Evolutionary conservation across 2,329 filamentous ascomycete species (phyloP), one percentile per base, ranked within the genome.

Genomic region (Xylaria sp.): DNA sequence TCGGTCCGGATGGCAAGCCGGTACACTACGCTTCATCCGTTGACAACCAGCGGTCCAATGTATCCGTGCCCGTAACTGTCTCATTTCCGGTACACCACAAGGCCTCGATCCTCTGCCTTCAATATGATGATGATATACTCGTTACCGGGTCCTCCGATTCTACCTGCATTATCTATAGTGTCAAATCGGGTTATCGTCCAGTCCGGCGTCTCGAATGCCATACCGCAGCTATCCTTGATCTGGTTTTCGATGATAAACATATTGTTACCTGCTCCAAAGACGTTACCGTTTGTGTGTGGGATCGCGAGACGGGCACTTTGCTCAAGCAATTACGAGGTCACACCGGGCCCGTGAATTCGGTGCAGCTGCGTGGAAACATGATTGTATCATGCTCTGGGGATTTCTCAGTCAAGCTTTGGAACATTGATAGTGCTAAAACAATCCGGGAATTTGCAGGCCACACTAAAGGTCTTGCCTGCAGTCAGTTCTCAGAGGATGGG

Each of bases 231-330:
- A 94, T 99, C 46, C 87, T 99, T 15, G 96, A 99, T 78, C 90
- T 99, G 10, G 95, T 93, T 72, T 95, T 99, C 72, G 94, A 99
- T 78, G 89, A 93, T 72, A 90, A 91, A 74, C 92, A 97, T 81
- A 97, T 99, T 75, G 92, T 98, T 59, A 97, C 95, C 5, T 99
- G 96, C 84, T 97, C 93, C 79, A 99, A 99, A 81, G 96, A 99
- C 81, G 90, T 91, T 48, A 94, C 88, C 71, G 97, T 99, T 77
- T 97, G 94, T 77, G 90, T 99, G 28, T 98, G 95, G 95, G 93
- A 97, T 77, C 92, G 96, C 54, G 83, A 88, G 64, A 96, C 93
- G 0, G 93, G 93, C 42, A 82, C 83, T 10, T 85, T 97, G 56
- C 81, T 97, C 57, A 93, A 92, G 76, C 92, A 93, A 75, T 87